Evolutionary conservation across 1,139 yeast species (phyloP).

Genomic region (Keqinozyma sinolaborantium): DNA sequence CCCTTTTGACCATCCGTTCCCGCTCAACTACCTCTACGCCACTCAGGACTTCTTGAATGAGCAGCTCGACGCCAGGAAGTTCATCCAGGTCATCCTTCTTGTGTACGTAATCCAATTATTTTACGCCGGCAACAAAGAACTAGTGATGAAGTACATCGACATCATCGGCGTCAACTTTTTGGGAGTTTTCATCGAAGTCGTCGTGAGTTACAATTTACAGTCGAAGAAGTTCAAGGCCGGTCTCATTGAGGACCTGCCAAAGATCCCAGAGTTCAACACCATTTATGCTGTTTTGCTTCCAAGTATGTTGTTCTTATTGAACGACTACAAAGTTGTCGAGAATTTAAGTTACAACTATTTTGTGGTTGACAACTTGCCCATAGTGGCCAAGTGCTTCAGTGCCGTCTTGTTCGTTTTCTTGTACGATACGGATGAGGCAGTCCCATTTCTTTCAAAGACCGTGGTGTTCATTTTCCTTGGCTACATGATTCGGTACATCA

Average conservation of each 20-base stretch:
- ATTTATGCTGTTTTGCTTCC: conserved; percentile 35
- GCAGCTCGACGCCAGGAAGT: conserved; percentile 25
- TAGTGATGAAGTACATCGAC: conserved; percentile 17
- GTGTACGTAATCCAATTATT: conserved; percentile 29
- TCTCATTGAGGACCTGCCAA: conserved; percentile 14
- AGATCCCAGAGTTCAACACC: conserved; percentile 37
- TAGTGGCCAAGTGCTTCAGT: conserved; percentile 26
- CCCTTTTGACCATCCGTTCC: conserved; percentile 19
- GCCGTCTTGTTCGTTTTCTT: conserved; percentile 26
- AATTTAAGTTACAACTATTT: conserved; percentile 38
- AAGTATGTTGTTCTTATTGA: conserved; percentile 18
- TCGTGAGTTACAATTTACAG: conserved; percentile 24
- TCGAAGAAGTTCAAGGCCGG: conserved; percentile 13
- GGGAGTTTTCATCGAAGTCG: conserved; percentile 30
- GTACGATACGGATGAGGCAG: conserved; percentile 20
- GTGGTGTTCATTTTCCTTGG: conserved; percentile 22
- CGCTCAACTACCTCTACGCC: conserved; percentile 25
- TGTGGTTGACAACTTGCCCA: conserved; percentile 29
- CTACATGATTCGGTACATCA: conserved; percentile 24
- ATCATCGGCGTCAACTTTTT: conserved; percentile 31
- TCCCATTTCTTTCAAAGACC: conserved; percentile 21
- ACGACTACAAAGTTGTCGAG: conserved; percentile 9
- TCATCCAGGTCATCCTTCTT: conserved; percentile 31
- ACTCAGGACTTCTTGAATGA: conserved; percentile 41
- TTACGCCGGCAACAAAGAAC: conserved; percentile 19